These are phyloP conservation scores for Dryas alaskensis DNA, from an alignment of 306 rosid genomes.

Conservation along the genomic window DNA sequence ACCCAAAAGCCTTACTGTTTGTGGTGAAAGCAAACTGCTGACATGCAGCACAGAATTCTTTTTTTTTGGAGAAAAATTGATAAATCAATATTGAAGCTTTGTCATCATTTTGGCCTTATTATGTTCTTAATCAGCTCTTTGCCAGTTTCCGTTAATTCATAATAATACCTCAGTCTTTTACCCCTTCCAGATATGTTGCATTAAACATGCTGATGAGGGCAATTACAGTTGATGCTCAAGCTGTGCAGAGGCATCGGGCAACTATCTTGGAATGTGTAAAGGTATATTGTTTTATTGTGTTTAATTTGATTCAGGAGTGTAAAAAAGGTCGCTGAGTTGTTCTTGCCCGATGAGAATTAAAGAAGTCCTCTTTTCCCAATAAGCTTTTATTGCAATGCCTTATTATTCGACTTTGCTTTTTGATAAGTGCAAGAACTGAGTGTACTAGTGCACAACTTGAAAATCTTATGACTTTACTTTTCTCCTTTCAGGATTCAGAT, in stretches of 20 bases:
- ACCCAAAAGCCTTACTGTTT: neutral
- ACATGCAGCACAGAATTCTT: neutral
- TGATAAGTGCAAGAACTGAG: neutral
- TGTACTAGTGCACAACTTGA: constrained; percentile 17
- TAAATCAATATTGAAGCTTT: neutral
- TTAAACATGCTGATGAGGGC: constrained; percentile 96
- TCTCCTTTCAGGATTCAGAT: constrained; percentile 76
- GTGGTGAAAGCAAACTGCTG: neutral
- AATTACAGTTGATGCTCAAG: constrained; percentile 87
- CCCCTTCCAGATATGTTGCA: constrained; percentile 75
- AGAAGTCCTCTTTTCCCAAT: neutral
- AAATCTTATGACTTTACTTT: constrained; percentile 32
- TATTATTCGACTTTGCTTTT: constrained; percentile 17
- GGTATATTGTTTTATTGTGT: constrained; percentile 46
- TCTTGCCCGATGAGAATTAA: neutral
- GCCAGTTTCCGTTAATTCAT: constrained; percentile 3
- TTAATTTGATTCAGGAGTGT: neutral
- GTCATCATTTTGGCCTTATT: constrained; percentile 1
- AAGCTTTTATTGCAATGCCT: constrained; percentile 2
- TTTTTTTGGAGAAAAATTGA: neutral
- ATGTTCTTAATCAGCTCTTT: constrained; percentile 9
- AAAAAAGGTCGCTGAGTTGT: neutral
- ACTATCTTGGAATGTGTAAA: constrained; percentile 97
- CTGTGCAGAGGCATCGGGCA: constrained; percentile 98
- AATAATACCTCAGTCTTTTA: neutral